phyloP scores from a whole-genome alignment of 192 early-diverging fungal species.

The Rhizophlyctis rosea region DNA sequence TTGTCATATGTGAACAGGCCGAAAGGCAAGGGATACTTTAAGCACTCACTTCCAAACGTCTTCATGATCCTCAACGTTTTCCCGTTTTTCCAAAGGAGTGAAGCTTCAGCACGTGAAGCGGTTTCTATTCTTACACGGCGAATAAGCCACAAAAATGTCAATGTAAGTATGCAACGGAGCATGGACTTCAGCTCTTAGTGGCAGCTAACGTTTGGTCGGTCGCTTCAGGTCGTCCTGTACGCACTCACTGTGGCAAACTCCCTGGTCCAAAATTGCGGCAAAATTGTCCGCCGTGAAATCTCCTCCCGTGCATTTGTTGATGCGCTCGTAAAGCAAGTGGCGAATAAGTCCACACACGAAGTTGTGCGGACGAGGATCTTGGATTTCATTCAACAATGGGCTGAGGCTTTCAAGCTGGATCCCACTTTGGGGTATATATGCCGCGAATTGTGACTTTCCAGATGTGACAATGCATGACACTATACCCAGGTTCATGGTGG shows the following conservation, averaged over 20 bases:
- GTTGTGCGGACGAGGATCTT: conserved; percentile 75
- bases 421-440: conserved; percentile 71
- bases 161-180: conserved; percentile 52
- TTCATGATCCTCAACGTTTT: no score
- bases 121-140: conserved; percentile 38
- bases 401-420: conserved; percentile 77
- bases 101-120: conserved; percentile 25
- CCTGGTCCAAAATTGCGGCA: conserved; percentile 86
- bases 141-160: conserved; percentile 56
- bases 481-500: conserved; percentile 31
- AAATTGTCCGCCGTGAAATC: conserved; percentile 76
- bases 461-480: not conserved
- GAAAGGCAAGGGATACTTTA: conserved; percentile 28
- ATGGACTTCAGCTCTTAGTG: not conserved
- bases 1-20: conserved; percentile 49
- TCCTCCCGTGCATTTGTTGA: conserved; percentile 83
- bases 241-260: conserved; percentile 70
- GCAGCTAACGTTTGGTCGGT: conserved; percentile 39
- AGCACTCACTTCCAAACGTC: conserved; percentile 9
- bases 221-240: conserved; percentile 33
- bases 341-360: conserved; percentile 74
- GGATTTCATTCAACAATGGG: conserved; percentile 90
- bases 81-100: conserved; percentile 3
- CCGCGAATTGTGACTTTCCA: no score
- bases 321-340: conserved; percentile 69